These are phyloP conservation scores for Penicillium simplicissimum DNA, from an alignment of 495 filamentous ascomycete genomes.

Conservation along the genomic window DNA sequence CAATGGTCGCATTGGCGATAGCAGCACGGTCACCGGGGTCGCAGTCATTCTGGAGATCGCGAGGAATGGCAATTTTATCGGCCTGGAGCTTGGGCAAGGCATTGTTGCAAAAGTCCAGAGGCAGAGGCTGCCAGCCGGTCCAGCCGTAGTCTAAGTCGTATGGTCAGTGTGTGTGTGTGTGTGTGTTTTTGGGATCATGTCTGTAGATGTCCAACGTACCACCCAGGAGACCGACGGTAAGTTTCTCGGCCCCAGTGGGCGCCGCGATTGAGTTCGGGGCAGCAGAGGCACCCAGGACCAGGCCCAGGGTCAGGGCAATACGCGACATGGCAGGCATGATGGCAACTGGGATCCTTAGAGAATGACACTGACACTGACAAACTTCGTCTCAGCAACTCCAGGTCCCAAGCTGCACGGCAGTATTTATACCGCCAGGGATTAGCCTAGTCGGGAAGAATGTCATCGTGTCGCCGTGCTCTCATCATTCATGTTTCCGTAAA, in stretches of 20 bases:
- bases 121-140: conserved; percentile 25
- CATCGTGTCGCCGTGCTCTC: background rate
- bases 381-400: background rate
- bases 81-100: conserved; percentile 15
- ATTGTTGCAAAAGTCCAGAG: conserved; percentile 23
- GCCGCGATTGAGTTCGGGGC: conserved; percentile 19
- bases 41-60: conserved; percentile 23
- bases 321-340: conserved; percentile 13
- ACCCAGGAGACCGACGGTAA: conserved; percentile 22
- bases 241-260: conserved; percentile 13
- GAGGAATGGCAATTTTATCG: conserved; percentile 13
- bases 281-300: conserved; percentile 11
- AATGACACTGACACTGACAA: background rate
- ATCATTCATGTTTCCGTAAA: background rate
- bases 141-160: conserved; percentile 18
- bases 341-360: background rate
- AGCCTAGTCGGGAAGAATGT: background rate
- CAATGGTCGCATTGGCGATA: conserved; percentile 21
- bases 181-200: background rate
- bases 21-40: conserved; percentile 20
- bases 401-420: background rate
- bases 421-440: background rate
- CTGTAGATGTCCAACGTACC: conserved; percentile 9
- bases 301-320: conserved; percentile 8
- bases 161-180: background rate